Evolutionary conservation across 257 asterid species (phyloP).

Genomic region (Misopates orontium): DNA sequence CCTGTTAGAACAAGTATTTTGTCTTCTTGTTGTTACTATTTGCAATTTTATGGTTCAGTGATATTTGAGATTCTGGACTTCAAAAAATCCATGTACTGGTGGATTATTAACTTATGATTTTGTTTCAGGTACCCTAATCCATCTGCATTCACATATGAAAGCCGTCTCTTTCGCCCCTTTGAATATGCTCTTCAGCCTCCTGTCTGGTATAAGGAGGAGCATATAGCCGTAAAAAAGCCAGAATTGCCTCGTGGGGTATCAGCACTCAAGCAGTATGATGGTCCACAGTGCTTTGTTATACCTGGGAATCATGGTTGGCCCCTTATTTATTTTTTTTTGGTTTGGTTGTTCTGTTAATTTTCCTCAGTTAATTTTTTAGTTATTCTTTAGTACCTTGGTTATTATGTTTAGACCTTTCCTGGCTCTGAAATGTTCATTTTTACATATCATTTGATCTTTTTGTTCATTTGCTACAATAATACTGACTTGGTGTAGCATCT

Average conservation of each 20-base stretch:
- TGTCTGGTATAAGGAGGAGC: constrained; percentile 79
- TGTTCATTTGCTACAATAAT: constrained; percentile 13
- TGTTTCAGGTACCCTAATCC: constrained; percentile 91
- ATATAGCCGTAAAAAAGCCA: constrained; percentile 87
- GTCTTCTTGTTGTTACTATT: background rate
- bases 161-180: constrained; percentile 89
- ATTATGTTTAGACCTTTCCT: background rate
- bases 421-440: background rate
- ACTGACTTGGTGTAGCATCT: constrained; percentile 20
- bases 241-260: constrained; percentile 75
- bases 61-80: constrained; percentile 17
- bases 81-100: background rate
- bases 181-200: constrained; percentile 99
- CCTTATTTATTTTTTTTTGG: constrained; percentile 21
- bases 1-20: background rate
- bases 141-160: constrained; percentile 88
- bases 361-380: background rate
- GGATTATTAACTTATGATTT: constrained; percentile 13
- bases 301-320: constrained; percentile 97
- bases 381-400: constrained; percentile 1
- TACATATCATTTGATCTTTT: background rate
- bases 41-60: constrained; percentile 8
- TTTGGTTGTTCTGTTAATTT: constrained; percentile 1
- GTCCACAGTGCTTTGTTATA: constrained; percentile 93
- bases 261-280: constrained; percentile 70